Evolutionary conservation across 805 yeast species (phyloP).

Genomic region (Yarrowia bubula): DNA sequence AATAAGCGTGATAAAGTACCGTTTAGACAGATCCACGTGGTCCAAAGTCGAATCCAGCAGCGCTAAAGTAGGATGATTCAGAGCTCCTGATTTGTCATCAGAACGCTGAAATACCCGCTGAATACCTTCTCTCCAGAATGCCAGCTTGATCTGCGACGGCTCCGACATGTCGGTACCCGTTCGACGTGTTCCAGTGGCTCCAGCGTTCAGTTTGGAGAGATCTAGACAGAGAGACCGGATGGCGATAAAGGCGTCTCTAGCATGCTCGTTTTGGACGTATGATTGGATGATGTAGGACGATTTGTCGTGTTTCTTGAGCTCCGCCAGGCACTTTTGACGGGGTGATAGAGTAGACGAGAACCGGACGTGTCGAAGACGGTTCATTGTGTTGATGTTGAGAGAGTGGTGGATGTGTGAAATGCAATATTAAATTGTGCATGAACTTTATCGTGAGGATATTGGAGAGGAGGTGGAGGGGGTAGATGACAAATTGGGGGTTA

Average conservation of each 20-base stretch:
- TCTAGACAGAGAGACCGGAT: slow-evolving; percentile 66
- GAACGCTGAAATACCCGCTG: slow-evolving; percentile 45
- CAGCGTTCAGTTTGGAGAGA: slow-evolving; percentile 47
- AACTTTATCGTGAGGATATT: not conserved
- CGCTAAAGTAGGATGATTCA: slow-evolving; percentile 53
- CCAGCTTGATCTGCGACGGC: slow-evolving; percentile 51
- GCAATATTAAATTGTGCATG: not conserved
- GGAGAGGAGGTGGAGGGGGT: not conserved
- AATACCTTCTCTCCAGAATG: slow-evolving; percentile 70
- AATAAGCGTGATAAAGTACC: slow-evolving; percentile 58
- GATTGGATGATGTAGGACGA: slow-evolving; percentile 65
- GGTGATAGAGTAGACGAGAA: not conserved
- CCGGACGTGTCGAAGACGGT: not conserved
- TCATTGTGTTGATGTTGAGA: not conserved
- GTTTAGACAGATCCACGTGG: slow-evolving; percentile 50
- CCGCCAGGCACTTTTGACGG: slow-evolving; percentile 47
- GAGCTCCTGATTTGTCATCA: not conserved
- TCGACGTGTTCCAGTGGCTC: slow-evolving; percentile 43
- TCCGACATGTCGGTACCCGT: slow-evolving; percentile 28
- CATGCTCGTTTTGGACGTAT: slow-evolving; percentile 59
- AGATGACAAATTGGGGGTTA: no score
- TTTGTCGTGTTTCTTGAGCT: slow-evolving; percentile 51
- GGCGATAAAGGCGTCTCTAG: slow-evolving; percentile 62
- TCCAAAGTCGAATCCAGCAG: slow-evolving; percentile 53
- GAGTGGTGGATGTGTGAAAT: not conserved